A percentile compares a stretch with the other conserved stretches of the same genome.
These are phyloP conservation scores for Schizonepeta tenuifolia DNA, from an alignment of 257 asterid genomes.

Conservation along the genomic window DNA sequence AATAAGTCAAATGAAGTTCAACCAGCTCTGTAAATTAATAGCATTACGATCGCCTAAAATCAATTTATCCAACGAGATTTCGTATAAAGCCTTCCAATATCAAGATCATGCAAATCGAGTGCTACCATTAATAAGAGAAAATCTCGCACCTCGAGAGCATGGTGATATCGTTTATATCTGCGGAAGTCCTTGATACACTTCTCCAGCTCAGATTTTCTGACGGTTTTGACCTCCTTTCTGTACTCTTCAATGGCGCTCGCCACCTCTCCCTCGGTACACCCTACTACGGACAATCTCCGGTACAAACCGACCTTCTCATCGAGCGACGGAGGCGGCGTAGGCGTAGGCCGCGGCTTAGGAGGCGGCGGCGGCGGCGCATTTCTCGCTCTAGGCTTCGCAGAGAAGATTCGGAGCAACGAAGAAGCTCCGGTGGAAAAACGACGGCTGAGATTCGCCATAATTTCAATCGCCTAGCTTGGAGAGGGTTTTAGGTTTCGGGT, in stretches of 20 bases:
- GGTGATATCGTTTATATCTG: slow-evolving; percentile 48
- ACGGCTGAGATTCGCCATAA: slow-evolving; percentile 35
- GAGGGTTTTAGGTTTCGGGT: slow-evolving; percentile 37
- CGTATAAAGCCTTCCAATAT: background rate
- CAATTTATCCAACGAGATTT: background rate
- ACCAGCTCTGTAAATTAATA: background rate
- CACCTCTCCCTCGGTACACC: slow-evolving; percentile 48
- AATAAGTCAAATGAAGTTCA: background rate
- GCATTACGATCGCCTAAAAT: background rate
- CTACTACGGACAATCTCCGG: slow-evolving; percentile 65
- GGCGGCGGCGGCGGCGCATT: background rate
- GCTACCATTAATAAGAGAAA: background rate
- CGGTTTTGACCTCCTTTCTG: slow-evolving; percentile 53
- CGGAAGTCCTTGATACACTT: slow-evolving; percentile 61
- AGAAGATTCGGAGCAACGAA: slow-evolving; percentile 39
- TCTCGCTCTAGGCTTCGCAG: slow-evolving; percentile 31
- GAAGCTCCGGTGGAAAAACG: slow-evolving; percentile 34
- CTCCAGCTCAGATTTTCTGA: slow-evolving; percentile 47
- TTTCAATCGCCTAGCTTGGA: background rate
- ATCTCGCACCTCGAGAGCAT: slow-evolving; percentile 71
- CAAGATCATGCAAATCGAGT: background rate
- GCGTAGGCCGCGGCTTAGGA: too few relatives aligned
- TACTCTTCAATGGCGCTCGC: slow-evolving; percentile 55
- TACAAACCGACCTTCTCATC: slow-evolving; percentile 40
- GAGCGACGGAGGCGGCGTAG: slow-evolving; percentile 10